Evolutionary conservation across 2,329 filamentous ascomycete genomes (phyloP).

Genomic region (Teratosphaeria destructans): DNA sequence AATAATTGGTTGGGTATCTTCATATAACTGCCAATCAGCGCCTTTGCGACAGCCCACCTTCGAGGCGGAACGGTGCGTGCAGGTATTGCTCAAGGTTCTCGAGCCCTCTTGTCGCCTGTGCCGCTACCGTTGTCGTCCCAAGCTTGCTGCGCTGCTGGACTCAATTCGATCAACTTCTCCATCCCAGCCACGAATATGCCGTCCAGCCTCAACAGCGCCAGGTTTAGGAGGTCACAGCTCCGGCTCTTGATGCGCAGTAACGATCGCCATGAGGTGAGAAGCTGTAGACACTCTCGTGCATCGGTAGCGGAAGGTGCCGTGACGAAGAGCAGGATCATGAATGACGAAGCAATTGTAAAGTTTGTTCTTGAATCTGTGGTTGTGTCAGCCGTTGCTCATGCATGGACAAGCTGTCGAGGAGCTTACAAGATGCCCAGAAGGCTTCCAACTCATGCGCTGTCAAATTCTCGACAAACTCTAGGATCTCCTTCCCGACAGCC

Average conservation of each 20-base stretch:
- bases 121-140: conserved; percentile 15
- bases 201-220: conserved; percentile 23
- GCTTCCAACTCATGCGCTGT: conserved; percentile 23
- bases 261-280: conserved; percentile 23
- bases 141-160: conserved; percentile 18
- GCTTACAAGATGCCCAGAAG: conserved; percentile 26
- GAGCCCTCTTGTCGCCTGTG: background rate
- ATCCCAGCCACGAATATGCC: conserved; percentile 22
- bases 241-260: conserved; percentile 23
- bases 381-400: background rate
- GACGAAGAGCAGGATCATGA: conserved; percentile 25
- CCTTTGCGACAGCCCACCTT: background rate
- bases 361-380: conserved; percentile 23
- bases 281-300: conserved; percentile 20
- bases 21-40: background rate
- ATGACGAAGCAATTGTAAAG: conserved; percentile 25
- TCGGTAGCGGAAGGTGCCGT: conserved; percentile 19
- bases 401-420: background rate
- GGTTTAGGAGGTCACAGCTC: conserved; percentile 25
- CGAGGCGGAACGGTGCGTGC: too few species aligned
- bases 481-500: conserved; percentile 21
- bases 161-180: conserved; percentile 21
- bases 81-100: background rate
- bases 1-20: background rate
- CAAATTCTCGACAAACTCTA: conserved; percentile 21